Evolutionary conservation across 1,139 yeast species (phyloP).

Genomic region (Lizanozyma gosingica): DNA sequence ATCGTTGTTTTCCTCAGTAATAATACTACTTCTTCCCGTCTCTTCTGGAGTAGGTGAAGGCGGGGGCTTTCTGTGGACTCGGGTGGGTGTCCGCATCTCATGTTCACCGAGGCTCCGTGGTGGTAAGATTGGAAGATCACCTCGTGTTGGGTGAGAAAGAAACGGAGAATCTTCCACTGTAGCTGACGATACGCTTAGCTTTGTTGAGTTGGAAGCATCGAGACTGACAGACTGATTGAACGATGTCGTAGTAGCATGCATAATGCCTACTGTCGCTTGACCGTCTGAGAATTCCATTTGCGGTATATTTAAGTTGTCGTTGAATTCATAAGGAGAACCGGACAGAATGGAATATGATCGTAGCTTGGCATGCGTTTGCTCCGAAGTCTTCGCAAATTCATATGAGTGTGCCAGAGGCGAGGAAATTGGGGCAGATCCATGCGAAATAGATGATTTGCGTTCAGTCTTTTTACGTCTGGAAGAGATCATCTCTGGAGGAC

Average conservation of each 20-base stretch:
- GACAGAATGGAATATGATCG: background rate
- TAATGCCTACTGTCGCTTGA: background rate
- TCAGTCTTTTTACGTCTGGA: slow-evolving; percentile 28
- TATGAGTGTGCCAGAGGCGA: background rate
- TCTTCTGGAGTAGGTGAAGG: slow-evolving; percentile 4
- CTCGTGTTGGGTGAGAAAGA: background rate
- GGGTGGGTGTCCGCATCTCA: background rate
- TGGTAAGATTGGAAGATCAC: background rate
- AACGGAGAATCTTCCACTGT: background rate
- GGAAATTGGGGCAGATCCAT: background rate
- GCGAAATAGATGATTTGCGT: background rate
- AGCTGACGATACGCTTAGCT: background rate
- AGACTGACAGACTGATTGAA: background rate
- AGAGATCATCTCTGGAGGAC: slow-evolving; percentile 60
- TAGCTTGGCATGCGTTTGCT: background rate
- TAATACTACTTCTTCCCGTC: too few relatives aligned
- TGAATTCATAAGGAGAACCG: background rate
- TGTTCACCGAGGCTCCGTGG: background rate
- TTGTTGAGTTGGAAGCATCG: background rate
- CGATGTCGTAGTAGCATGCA: background rate
- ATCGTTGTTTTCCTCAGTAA: slow-evolving; percentile 2
- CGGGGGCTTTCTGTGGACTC: slow-evolving; percentile 7
- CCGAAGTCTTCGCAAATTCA: background rate
- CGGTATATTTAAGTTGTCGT: background rate
- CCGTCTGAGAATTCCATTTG: background rate